phyloP scores from a whole-genome alignment of 2,329 filamentous ascomycete species.

The Paracoccidioides lutzii region DNA sequence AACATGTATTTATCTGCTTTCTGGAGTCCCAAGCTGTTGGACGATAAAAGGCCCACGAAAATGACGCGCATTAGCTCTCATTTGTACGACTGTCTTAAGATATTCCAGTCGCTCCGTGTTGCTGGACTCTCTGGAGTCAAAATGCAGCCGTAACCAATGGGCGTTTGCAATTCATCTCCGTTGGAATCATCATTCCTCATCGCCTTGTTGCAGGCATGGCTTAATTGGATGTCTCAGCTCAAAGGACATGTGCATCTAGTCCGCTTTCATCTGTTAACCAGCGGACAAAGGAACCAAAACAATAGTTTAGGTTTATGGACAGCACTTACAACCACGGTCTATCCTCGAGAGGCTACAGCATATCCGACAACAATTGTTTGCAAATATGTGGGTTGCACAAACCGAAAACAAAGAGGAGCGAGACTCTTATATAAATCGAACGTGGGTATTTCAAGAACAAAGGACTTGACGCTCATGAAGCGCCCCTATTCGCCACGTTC shows the following conservation, averaged over 20 bases:
- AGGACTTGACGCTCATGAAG: conserved; percentile 8
- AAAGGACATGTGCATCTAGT: conserved; percentile 15
- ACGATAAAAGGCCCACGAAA: background rate
- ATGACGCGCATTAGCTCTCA: background rate
- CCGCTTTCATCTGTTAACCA: conserved; percentile 19
- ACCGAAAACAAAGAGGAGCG: conserved; percentile 11
- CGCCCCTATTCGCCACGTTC: conserved; percentile 8
- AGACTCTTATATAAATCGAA: conserved; percentile 8
- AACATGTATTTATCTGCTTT: background rate
- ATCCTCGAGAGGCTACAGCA: conserved; percentile 5
- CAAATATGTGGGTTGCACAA: conserved; percentile 8
- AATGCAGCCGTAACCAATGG: conserved; percentile 4
- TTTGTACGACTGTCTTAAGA: background rate
- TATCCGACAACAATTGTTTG: conserved; percentile 13
- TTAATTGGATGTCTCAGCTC: conserved; percentile 16
- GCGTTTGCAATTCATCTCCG: conserved; percentile 15
- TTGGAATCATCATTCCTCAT: conserved; percentile 15
- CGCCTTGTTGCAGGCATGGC: conserved; percentile 21
- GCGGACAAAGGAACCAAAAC: conserved; percentile 24
- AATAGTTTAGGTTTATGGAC: conserved; percentile 11
- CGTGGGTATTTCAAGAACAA: conserved; percentile 8
- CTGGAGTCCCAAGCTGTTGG: background rate
- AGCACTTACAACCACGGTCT: background rate
- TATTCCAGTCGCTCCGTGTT: background rate
- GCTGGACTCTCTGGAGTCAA: background rate